These are phyloP conservation scores for Fistulinella prunicolor DNA, from an alignment of 768 basidiomycete species.

Conservation along the genomic window DNA sequence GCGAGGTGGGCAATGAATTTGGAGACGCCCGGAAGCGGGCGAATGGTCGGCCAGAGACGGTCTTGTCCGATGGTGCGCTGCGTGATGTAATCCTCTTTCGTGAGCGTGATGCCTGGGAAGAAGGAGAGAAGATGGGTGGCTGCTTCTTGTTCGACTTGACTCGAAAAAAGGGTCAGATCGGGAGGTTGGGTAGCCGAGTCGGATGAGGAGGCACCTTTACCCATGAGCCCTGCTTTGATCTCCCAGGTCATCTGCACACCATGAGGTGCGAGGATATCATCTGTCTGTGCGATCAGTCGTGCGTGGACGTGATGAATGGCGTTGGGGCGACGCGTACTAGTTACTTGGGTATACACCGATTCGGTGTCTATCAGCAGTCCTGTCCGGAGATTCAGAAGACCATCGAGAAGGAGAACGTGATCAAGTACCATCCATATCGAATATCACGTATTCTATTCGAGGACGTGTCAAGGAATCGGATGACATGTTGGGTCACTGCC, in stretches of 20 bases:
- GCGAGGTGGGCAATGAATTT: slow-evolving; percentile 72
- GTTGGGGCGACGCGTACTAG: slow-evolving; percentile 48
- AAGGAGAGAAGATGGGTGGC: slow-evolving; percentile 68
- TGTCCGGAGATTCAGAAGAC: slow-evolving; percentile 22
- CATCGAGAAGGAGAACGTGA: neutral
- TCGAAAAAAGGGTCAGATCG: neutral
- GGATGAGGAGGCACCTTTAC: slow-evolving; percentile 53
- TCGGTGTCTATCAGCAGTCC: slow-evolving; percentile 79
- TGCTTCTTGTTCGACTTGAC: slow-evolving; percentile 60
- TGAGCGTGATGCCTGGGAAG: slow-evolving; percentile 71
- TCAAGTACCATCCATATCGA: slow-evolving; percentile 66
- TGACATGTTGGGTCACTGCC: slow-evolving; percentile 7
- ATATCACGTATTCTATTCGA: slow-evolving; percentile 59
- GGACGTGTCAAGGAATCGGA: slow-evolving; percentile 8
- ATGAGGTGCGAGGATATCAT: slow-evolving; percentile 67
- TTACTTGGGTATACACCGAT: slow-evolving; percentile 71
- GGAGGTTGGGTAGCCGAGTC: neutral
- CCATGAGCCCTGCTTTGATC: slow-evolving; percentile 88
- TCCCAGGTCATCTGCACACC: slow-evolving; percentile 85
- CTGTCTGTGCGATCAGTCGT: slow-evolving; percentile 33
- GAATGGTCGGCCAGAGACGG: slow-evolving; percentile 62
- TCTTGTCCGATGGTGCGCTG: slow-evolving; percentile 61
- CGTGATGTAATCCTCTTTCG: slow-evolving; percentile 54
- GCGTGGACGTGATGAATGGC: neutral
- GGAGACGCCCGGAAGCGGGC: slow-evolving; percentile 68